Evolutionary conservation across 1,139 yeast genomes (phyloP).

Genomic region (Pichia sp.): DNA sequence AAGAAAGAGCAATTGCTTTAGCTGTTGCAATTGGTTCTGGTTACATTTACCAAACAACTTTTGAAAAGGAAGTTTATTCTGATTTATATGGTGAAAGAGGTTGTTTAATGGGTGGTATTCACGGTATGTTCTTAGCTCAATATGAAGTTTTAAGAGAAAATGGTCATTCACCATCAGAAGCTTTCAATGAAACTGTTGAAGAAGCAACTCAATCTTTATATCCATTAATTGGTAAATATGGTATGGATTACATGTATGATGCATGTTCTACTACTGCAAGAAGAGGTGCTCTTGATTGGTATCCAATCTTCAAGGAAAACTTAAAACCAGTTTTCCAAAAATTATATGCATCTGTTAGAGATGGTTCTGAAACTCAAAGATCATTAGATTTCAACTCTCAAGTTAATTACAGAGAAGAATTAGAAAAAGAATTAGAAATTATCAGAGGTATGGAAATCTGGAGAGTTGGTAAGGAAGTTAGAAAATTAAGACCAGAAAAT

Average conservation of each 20-base stretch:
- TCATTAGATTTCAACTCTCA: constrained; percentile 97
- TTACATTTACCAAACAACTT: constrained; percentile 98
- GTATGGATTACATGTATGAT: constrained; percentile 99
- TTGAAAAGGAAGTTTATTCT: constrained; percentile 98
- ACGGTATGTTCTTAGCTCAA: constrained; percentile 99
- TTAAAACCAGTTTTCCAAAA: constrained; percentile 97
- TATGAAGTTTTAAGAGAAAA: constrained; percentile 99
- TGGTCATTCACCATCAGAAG: constrained; percentile 99
- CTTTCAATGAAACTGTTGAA: constrained; percentile 99
- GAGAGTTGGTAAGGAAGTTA: constrained; percentile 99
- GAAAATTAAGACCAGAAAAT: constrained; percentile 99
- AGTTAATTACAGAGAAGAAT: constrained; percentile 94
- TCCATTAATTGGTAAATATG: constrained; percentile 98
- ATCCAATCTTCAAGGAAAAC: constrained; percentile 97
- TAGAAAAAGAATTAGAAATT: constrained; percentile 86
- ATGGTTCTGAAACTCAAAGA: constrained; percentile 96
- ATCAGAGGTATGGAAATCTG: constrained; percentile 99
- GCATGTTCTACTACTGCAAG: constrained; percentile 99
- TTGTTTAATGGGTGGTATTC: constrained; percentile 99
- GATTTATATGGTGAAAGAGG: constrained; percentile 99
- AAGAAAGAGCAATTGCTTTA: constrained; percentile 97
- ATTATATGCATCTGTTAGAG: constrained; percentile 89
- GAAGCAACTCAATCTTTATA: constrained; percentile 99
- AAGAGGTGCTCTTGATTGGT: constrained; percentile 99
- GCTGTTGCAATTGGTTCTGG: constrained; percentile 99